These are phyloP conservation scores for Dysphania ambrosioides DNA, from an alignment of 148 eudicot species.

Conservation along the genomic window DNA sequence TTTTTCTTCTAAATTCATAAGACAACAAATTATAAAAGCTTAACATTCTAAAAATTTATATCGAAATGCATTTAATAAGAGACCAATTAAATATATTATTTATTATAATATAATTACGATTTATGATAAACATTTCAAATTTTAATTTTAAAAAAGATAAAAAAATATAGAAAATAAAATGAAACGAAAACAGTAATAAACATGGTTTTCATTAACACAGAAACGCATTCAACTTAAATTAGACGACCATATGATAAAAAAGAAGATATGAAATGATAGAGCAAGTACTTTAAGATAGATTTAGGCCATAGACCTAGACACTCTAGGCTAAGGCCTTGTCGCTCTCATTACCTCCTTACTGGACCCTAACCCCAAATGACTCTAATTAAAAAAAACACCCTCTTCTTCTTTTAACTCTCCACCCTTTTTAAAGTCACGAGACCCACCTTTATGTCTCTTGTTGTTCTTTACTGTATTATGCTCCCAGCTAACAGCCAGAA, in stretches of 20 bases:
- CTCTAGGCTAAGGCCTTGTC: constrained; percentile 38
- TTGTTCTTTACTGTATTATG: constrained; percentile 28
- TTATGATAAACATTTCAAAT: too few species aligned
- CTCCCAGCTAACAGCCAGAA: constrained; percentile 47
- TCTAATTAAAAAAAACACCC: constrained; percentile 16
- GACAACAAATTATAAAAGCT: too few species aligned
- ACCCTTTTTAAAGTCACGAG: constrained; percentile 65
- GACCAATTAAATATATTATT: too few species aligned
- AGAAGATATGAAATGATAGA: constrained; percentile 16
- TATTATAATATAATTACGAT: too few species aligned
- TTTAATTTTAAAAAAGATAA: too few species aligned
- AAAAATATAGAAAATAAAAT: too few species aligned
- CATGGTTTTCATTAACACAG: neutral
- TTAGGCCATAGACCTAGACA: constrained; percentile 37
- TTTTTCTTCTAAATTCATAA: too few species aligned
- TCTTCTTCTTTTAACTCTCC: neutral
- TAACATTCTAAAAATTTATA: too few species aligned
- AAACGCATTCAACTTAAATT: neutral
- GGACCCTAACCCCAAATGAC: constrained; percentile 55
- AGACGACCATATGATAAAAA: neutral
- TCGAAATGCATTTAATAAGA: too few species aligned
- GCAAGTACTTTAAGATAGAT: constrained; percentile 12
- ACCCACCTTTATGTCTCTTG: constrained; percentile 32
- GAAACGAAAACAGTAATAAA: too few species aligned
- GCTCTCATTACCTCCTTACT: constrained; percentile 37